phyloP scores from a whole-genome alignment of 768 basidiomycete species.

The Dendrothele bispora region DNA sequence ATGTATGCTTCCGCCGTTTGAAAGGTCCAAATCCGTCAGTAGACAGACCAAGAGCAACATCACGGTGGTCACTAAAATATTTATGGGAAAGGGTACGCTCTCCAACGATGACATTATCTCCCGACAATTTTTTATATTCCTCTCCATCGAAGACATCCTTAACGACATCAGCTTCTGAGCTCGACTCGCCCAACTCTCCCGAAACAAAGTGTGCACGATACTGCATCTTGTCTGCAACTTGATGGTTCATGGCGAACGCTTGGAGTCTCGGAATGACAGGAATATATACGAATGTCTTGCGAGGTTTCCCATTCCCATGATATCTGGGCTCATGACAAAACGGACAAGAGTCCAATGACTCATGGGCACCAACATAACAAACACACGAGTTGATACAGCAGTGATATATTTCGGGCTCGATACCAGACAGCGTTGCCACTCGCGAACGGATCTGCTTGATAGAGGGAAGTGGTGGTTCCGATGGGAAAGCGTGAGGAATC shows the following conservation, averaged over 20 bases:
- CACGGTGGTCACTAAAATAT: slow-evolving; percentile 36
- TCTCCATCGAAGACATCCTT: slow-evolving; percentile 36
- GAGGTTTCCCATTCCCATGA: slow-evolving; percentile 24
- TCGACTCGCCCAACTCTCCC: too few species aligned
- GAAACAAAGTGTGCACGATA: slow-evolving; percentile 24
- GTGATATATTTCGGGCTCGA: slow-evolving; percentile 24
- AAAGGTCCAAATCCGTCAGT: slow-evolving; percentile 44
- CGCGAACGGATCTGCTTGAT: slow-evolving; percentile 1
- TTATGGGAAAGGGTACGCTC: slow-evolving; percentile 18
- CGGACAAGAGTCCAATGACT: slow-evolving; percentile 19
- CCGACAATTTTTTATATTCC: slow-evolving; percentile 25
- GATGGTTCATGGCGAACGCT: slow-evolving; percentile 19
- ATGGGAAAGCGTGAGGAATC: background rate
- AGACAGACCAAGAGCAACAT: slow-evolving; percentile 43
- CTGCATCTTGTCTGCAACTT: slow-evolving; percentile 17
- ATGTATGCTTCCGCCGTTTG: too few species aligned
- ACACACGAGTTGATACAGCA: slow-evolving; percentile 34
- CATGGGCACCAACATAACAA: slow-evolving; percentile 22
- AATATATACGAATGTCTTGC: slow-evolving; percentile 33
- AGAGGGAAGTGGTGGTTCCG: background rate
- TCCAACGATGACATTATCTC: slow-evolving; percentile 24
- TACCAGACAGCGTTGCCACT: slow-evolving; percentile 21
- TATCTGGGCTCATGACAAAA: slow-evolving; percentile 23
- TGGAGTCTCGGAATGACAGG: slow-evolving; percentile 26
- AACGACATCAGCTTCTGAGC: slow-evolving; percentile 18